A percentile compares a stretch with the other conserved stretches of the same genome.
Evolutionary conservation across 371 early-diverging fungal genomes (phyloP).

Genomic region (Homolaphlyctis polyrhiza): DNA sequence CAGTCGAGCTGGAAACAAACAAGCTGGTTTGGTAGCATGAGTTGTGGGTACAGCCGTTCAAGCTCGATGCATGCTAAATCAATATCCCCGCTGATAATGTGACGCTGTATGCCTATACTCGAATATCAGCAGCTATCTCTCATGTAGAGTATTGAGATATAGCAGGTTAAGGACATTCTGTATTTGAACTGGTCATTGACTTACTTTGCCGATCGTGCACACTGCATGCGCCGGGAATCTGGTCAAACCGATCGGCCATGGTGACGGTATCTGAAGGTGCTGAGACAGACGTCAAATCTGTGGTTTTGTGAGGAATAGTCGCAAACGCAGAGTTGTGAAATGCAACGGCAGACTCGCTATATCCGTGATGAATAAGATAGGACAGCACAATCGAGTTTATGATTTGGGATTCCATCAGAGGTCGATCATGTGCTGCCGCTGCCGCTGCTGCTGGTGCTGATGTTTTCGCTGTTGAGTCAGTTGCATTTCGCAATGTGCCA

Average conservation of each 20-base stretch:
- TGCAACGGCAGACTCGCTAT: slow-evolving; percentile 59
- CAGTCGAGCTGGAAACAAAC: slow-evolving; percentile 71
- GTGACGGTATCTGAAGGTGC: not conserved
- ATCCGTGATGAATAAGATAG: slow-evolving; percentile 76
- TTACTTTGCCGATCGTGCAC: not conserved
- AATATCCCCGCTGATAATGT: slow-evolving; percentile 64
- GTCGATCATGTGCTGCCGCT: too few relatives aligned
- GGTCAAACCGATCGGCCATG: not conserved
- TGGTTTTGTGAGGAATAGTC: not conserved
- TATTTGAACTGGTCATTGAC: not conserved
- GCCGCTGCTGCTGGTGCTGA: too few relatives aligned
- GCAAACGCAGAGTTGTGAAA: slow-evolving; percentile 27
- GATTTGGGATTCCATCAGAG: slow-evolving; percentile 9
- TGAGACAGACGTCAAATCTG: not conserved
- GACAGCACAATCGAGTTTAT: slow-evolving; percentile 61
- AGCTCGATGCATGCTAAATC: slow-evolving; percentile 61
- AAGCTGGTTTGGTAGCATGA: slow-evolving; percentile 52
- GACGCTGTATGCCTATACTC: slow-evolving; percentile 53
- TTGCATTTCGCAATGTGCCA: not conserved
- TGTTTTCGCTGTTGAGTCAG: too few relatives aligned
- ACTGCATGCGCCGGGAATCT: not conserved
- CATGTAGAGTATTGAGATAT: not conserved
- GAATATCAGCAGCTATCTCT: not conserved
- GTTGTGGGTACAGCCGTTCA: slow-evolving; percentile 53
- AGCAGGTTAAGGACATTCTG: not conserved